A percentile compares a stretch with the other conserved stretches of the same genome.
These are phyloP conservation scores for Emergomyces pasteurianus DNA, from an alignment of 2,329 filamentous ascomycete genomes.

Conservation along the genomic window DNA sequence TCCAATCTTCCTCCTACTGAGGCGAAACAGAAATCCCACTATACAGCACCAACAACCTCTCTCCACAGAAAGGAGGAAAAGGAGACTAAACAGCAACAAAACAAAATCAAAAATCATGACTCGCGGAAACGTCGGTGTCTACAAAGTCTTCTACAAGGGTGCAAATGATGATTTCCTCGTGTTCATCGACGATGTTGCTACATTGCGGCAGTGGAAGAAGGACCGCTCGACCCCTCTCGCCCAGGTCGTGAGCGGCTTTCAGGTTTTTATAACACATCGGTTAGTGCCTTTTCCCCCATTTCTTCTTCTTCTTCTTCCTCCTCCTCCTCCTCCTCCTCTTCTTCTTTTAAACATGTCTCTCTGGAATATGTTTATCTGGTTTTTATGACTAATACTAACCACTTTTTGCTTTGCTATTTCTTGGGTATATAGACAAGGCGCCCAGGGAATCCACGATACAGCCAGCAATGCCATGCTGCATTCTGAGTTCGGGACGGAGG, in stretches of 20 bases:
- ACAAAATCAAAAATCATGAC: conserved; percentile 40
- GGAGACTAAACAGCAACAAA: too few relatives aligned
- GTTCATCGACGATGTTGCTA: conserved; percentile 49
- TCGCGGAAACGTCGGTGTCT: conserved; percentile 57
- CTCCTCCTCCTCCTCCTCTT: not conserved
- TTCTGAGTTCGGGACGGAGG: conserved; percentile 73
- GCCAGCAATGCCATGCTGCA: conserved; percentile 66
- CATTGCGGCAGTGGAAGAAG: conserved; percentile 67
- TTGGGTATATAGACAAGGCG: conserved; percentile 62
- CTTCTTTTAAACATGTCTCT: too few relatives aligned
- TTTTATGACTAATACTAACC: not conserved
- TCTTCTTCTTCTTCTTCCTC: conserved; percentile 29
- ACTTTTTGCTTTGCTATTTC: not conserved
- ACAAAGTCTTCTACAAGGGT: conserved; percentile 82
- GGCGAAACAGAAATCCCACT: not conserved
- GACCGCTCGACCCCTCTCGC: conserved; percentile 70
- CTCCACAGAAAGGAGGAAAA: too few relatives aligned
- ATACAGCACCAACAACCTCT: too few relatives aligned
- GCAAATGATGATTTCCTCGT: conserved; percentile 55
- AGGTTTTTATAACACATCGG: conserved; percentile 84
- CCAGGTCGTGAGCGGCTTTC: conserved; percentile 77
- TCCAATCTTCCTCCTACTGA: not conserved
- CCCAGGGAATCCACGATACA: conserved; percentile 63
- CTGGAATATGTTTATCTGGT: too few relatives aligned
- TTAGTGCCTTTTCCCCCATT: too few relatives aligned